phyloP scores from a whole-genome alignment of 2,329 filamentous ascomycete genomes.

The Aspergillus sergii region DNA sequence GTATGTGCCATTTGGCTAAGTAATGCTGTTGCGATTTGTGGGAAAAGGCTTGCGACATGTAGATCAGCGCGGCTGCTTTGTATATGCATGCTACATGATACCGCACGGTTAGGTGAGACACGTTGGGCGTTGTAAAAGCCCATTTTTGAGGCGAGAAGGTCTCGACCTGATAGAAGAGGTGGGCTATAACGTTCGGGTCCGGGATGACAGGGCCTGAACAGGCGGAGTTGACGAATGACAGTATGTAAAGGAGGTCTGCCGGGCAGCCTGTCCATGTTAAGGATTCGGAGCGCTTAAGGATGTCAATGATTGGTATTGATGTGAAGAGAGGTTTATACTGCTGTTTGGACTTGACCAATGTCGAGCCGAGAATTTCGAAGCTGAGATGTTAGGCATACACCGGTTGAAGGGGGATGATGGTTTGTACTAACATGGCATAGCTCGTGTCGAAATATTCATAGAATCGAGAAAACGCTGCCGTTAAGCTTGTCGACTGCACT shows the following conservation, averaged over 20 bases:
- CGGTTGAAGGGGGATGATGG: too few species aligned
- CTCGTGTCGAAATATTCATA: constrained; percentile 2
- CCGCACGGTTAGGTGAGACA: background rate
- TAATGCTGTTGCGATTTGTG: background rate
- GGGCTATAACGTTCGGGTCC: background rate
- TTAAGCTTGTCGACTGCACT: background rate
- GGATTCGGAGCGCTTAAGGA: background rate
- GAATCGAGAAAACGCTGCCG: background rate
- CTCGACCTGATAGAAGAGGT: background rate
- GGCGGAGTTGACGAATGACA: background rate
- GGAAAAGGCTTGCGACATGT: background rate
- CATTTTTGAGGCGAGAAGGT: background rate
- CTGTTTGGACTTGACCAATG: background rate
- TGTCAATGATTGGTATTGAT: background rate
- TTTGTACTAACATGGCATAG: background rate
- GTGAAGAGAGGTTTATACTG: background rate
- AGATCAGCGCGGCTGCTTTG: background rate
- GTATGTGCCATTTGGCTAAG: too few species aligned
- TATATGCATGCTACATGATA: background rate
- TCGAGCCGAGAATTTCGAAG: background rate
- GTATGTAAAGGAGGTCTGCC: background rate
- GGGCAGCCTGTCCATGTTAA: background rate
- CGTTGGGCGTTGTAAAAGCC: background rate
- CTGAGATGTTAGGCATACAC: background rate
- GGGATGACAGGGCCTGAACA: too few species aligned